phyloP scores from a whole-genome alignment of 1,139 yeast genomes.

The Pichia sp. region DNA sequence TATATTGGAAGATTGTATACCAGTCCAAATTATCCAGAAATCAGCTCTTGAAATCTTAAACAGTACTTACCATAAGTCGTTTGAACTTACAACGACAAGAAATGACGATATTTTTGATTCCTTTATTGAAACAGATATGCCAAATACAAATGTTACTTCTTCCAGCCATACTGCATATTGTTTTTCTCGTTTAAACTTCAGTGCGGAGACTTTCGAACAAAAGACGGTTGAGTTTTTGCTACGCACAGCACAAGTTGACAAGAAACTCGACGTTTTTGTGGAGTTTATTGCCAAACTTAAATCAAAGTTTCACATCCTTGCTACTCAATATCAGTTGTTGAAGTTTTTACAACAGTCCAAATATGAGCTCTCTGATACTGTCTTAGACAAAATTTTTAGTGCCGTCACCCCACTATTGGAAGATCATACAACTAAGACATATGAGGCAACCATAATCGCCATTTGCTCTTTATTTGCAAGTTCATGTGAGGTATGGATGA shows the following conservation, averaged over 20 bases:
- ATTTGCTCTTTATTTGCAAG: conserved; percentile 6
- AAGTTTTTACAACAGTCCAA: conserved; percentile 1
- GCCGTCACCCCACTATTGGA: conserved; percentile 11
- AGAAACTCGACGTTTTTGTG: no score
- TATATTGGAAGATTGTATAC: no score
- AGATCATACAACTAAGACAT: conserved; percentile 15
- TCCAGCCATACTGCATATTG: background rate
- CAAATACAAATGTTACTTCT: background rate
- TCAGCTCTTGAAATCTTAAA: no score
- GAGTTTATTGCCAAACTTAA: conserved; percentile 5
- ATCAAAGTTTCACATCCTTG: conserved; percentile 7
- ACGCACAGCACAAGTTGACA: background rate
- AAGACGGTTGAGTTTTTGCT: background rate
- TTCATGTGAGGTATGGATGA: conserved; percentile 10
- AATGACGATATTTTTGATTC: background rate
- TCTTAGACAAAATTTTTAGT: conserved; percentile 6
- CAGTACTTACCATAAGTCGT: no score
- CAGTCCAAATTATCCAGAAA: no score
- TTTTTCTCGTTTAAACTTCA: background rate
- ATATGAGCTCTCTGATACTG: background rate
- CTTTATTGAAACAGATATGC: background rate
- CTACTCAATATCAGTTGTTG: conserved; percentile 6
- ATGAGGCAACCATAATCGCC: conserved; percentile 14
- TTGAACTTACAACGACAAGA: no score
- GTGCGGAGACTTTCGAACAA: no score